Conservation (phyloP, 1,284 basidiomycete genomes). For the Xerocomus nothofagi region DNA sequence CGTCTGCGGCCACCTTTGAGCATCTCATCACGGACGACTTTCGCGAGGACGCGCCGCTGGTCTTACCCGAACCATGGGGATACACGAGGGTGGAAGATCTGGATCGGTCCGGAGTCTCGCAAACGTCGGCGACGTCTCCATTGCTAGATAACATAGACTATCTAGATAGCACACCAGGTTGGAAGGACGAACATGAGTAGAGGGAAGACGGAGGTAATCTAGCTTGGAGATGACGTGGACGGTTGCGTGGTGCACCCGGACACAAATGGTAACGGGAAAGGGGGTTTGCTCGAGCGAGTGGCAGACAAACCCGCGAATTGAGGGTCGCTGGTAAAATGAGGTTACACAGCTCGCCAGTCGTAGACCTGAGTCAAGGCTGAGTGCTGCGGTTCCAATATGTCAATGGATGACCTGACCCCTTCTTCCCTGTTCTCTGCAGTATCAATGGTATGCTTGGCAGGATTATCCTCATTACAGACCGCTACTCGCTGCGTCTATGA, state of each 20-base stretch:
- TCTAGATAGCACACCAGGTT: not conserved
- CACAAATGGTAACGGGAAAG: not conserved
- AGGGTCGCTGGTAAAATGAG: too few relatives aligned
- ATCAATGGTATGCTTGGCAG: not conserved
- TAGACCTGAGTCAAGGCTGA: too few relatives aligned
- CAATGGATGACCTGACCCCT: not conserved
- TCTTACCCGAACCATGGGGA: conserved; percentile 25
- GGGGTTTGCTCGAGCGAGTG: not conserved
- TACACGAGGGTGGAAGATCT: conserved; percentile 1
- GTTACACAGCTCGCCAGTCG: too few relatives aligned
- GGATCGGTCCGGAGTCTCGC: not conserved
- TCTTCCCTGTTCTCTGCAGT: not conserved
- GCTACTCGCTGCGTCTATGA: not conserved
- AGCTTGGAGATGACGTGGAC: not conserved
- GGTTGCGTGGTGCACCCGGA: not conserved
- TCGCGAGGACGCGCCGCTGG: conserved; percentile 17
- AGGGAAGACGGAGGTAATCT: not conserved
- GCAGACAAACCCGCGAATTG: too few relatives aligned
- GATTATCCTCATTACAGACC: not conserved
- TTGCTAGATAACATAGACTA: conserved; percentile 10
- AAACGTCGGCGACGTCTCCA: not conserved
- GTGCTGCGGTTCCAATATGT: not conserved
- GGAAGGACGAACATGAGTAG: not conserved
- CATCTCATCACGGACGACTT: conserved; percentile 24
- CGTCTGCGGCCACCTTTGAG: conserved; percentile 26